phyloP scores from a whole-genome alignment of 1,284 basidiomycete genomes.

The Heliocybe sulcata region DNA sequence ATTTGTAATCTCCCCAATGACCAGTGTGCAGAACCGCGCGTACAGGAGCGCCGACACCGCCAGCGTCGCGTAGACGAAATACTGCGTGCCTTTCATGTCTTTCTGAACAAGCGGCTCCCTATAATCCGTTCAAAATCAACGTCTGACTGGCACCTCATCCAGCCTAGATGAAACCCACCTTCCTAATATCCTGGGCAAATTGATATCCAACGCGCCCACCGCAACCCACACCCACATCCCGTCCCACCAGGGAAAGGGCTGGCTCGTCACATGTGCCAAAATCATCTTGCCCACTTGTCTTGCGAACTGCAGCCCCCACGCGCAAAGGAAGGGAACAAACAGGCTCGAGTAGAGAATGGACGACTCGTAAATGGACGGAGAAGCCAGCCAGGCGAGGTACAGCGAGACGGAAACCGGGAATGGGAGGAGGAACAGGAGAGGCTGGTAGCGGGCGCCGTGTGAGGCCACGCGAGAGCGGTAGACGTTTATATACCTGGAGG shows the following conservation, averaged over 20 bases:
- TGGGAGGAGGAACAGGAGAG: conserved; percentile 74
- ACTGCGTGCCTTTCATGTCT: conserved; percentile 45
- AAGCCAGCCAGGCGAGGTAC: conserved; percentile 77
- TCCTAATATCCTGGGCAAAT: conserved; percentile 60
- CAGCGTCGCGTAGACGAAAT: conserved; percentile 69
- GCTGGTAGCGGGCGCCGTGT: conserved; percentile 37
- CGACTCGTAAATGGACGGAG: conserved; percentile 49
- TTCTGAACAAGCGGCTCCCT: conserved; percentile 69
- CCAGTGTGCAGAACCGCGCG: conserved; percentile 70
- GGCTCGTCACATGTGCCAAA: conserved; percentile 85
- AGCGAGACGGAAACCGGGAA: conserved; percentile 66
- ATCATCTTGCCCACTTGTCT: conserved; percentile 91
- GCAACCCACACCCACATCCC: conserved; percentile 81
- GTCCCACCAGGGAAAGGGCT: conserved; percentile 85
- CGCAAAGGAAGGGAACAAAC: conserved; percentile 83
- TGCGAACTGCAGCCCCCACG: conserved; percentile 86
- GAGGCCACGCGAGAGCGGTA: conserved; percentile 36
- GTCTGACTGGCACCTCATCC: no score
- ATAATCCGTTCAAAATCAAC: neutral
- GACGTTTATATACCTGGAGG: conserved; percentile 71
- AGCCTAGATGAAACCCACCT: conserved; percentile 38
- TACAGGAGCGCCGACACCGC: conserved; percentile 66
- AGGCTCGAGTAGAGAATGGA: conserved; percentile 56
- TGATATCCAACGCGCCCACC: conserved; percentile 79
- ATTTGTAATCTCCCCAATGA: conserved; percentile 84